A percentile compares a stretch with the other conserved stretches of the same genome.
Evolutionary conservation across 352 stramenopile genomes (phyloP).

Genomic region (Phytophthora idaei): DNA sequence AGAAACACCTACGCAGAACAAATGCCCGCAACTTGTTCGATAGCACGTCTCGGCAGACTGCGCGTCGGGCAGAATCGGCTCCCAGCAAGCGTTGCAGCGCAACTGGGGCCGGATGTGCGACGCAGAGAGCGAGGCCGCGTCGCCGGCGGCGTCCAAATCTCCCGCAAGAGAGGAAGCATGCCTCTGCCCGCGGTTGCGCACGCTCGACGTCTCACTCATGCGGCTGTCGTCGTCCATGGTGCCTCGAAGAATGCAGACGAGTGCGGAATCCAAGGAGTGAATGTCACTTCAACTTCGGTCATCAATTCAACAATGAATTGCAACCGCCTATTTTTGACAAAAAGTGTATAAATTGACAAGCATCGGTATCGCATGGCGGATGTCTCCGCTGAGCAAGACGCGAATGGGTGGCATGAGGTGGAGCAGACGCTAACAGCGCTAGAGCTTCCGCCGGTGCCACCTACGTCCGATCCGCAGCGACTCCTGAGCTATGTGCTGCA

Average conservation of each 20-base stretch:
- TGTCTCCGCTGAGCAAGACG: conserved; percentile 13
- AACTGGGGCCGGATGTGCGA: conserved; percentile 62
- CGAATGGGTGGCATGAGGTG: conserved; percentile 58
- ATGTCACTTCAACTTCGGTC: conserved; percentile 53
- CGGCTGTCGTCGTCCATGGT: conserved; percentile 60
- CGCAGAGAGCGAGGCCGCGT: conserved; percentile 13
- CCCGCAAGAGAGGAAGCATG: conserved; percentile 30
- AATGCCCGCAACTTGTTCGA: conserved; percentile 72
- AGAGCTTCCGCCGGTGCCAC: conserved; percentile 67
- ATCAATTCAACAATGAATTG: conserved; percentile 35
- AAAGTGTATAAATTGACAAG: conserved; percentile 5
- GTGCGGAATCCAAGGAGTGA: conserved; percentile 38
- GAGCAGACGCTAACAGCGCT: conserved; percentile 56
- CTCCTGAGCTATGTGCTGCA: conserved; percentile 77
- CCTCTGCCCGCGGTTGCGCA: conserved; percentile 46
- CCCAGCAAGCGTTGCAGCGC: conserved; percentile 82
- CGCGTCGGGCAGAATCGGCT: conserved; percentile 59
- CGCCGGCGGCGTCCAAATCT: conserved; percentile 56
- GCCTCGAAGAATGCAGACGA: conserved; percentile 29
- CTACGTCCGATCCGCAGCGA: conserved; percentile 75
- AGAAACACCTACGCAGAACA: conserved; percentile 59
- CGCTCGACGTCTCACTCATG: conserved; percentile 83
- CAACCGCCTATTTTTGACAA: background rate
- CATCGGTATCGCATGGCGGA: conserved; percentile 17
- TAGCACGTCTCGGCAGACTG: conserved; percentile 83